Conservation (phyloP, 352 stramenopile species). For the Globisporangium splendens region DNA sequence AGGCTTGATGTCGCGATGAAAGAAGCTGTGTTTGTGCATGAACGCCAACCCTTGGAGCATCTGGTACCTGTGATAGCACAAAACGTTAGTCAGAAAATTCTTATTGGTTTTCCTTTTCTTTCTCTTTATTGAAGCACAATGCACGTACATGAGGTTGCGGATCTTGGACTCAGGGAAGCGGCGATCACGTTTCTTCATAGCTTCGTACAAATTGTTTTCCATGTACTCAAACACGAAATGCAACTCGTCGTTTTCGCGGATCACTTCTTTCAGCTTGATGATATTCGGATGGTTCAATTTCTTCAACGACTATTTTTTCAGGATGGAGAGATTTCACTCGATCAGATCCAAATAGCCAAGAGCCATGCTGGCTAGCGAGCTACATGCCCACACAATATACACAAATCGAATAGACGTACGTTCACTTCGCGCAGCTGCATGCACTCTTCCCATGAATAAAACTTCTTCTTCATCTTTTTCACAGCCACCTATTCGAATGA, state of each 20-base stretch:
- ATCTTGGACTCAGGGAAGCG: slow-evolving; percentile 94
- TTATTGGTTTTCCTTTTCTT: no score
- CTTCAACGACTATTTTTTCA: slow-evolving; percentile 76
- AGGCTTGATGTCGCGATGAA: slow-evolving; percentile 98
- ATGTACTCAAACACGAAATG: slow-evolving; percentile 99
- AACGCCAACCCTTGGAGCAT: slow-evolving; percentile 96
- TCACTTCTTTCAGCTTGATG: slow-evolving; percentile 98
- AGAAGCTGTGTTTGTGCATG: slow-evolving; percentile 98
- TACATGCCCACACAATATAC: no score
- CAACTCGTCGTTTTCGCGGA: slow-evolving; percentile 95
- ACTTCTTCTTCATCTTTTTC: slow-evolving; percentile 98
- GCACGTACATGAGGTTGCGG: slow-evolving; percentile 90
- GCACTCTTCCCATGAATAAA: slow-evolving; percentile 95
- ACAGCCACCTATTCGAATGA: slow-evolving; percentile 77
- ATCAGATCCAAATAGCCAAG: slow-evolving; percentile 6
- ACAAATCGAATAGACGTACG: slow-evolving; percentile 54
- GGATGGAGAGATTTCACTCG: neutral
- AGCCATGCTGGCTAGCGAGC: no score
- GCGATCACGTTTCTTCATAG: slow-evolving; percentile 92
- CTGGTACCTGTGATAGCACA: slow-evolving; percentile 69
- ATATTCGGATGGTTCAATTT: slow-evolving; percentile 97
- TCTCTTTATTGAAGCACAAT: no score
- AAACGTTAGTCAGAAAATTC: no score
- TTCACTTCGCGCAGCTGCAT: slow-evolving; percentile 97
- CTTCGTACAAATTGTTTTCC: slow-evolving; percentile 97